Conservation (phyloP, 2,329 filamentous ascomycete species). For the Cladosporium sp. region DNA sequence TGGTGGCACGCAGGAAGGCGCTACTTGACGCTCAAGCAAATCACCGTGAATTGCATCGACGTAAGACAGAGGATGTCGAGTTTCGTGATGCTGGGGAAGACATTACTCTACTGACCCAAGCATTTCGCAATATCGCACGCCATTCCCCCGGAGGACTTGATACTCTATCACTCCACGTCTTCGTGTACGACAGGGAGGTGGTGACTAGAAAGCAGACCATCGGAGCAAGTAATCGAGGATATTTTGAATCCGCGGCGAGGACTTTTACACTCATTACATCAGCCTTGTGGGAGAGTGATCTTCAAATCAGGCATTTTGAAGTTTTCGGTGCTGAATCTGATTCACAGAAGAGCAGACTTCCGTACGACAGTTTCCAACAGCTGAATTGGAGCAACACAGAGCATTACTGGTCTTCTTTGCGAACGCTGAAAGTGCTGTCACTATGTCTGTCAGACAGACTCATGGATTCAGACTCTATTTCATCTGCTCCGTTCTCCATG, state of each 20-base stretch:
- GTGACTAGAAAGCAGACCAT: background rate
- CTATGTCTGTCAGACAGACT: background rate
- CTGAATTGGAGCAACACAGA: background rate
- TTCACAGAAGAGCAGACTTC: background rate
- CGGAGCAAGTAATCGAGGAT: background rate
- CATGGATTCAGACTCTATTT: background rate
- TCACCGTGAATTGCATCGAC: background rate
- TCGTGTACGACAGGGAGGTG: background rate
- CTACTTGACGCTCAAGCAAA: background rate
- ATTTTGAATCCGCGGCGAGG: background rate
- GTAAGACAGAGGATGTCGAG: background rate
- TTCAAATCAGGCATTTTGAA: background rate
- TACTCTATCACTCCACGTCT: background rate
- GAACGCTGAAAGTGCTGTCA: background rate
- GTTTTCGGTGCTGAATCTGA: background rate
- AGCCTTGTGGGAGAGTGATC: background rate
- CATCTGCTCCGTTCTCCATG: no score
- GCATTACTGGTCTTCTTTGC: background rate
- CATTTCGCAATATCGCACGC: background rate
- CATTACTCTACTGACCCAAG: background rate
- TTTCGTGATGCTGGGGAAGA: background rate
- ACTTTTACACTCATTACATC: background rate
- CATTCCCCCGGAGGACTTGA: background rate
- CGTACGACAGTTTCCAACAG: background rate
- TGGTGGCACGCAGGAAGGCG: background rate